Evolutionary conservation across 2,329 filamentous ascomycete genomes (phyloP).

Genomic region (Colletotrichum sojae): DNA sequence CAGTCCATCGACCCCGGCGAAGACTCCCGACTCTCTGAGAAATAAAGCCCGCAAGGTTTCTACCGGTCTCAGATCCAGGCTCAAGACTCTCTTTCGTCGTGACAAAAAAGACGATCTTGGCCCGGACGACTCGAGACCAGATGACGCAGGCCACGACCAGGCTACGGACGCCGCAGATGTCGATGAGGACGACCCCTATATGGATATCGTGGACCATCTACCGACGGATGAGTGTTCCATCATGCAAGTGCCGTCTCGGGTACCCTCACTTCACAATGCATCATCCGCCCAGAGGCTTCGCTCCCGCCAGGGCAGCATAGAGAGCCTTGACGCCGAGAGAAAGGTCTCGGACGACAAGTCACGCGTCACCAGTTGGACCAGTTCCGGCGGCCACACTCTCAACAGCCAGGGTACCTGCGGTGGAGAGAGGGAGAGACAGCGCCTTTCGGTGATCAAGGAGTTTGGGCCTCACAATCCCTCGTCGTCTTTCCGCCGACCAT

Average conservation of each 20-base stretch:
- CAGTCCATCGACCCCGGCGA: background rate
- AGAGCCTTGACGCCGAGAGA: constrained; percentile 60
- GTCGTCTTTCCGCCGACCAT: constrained; percentile 50
- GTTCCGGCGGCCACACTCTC: constrained; percentile 71
- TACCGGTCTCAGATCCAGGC: constrained; percentile 70
- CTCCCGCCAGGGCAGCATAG: constrained; percentile 69
- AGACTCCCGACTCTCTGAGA: constrained; percentile 51
- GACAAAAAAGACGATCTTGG: constrained; percentile 55
- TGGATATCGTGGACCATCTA: constrained; percentile 51
- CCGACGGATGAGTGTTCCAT: constrained; percentile 60
- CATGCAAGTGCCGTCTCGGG: constrained; percentile 62
- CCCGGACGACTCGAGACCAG: constrained; percentile 67
- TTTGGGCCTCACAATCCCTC: constrained; percentile 61
- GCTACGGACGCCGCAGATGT: background rate
- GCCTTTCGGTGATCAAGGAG: constrained; percentile 76
- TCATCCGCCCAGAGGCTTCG: constrained; percentile 61
- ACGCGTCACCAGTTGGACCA: constrained; percentile 81
- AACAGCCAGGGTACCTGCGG: constrained; percentile 54
- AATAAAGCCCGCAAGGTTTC: constrained; percentile 74
- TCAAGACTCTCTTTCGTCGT: constrained; percentile 71
- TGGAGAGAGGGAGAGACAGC: constrained; percentile 66
- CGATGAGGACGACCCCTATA: constrained; percentile 47
- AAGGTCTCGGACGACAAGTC: constrained; percentile 67
- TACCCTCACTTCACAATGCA: constrained; percentile 65
- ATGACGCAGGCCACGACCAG: background rate